These are phyloP conservation scores for Penicillium soppii DNA, from an alignment of 495 filamentous ascomycete species.

Conservation along the genomic window DNA sequence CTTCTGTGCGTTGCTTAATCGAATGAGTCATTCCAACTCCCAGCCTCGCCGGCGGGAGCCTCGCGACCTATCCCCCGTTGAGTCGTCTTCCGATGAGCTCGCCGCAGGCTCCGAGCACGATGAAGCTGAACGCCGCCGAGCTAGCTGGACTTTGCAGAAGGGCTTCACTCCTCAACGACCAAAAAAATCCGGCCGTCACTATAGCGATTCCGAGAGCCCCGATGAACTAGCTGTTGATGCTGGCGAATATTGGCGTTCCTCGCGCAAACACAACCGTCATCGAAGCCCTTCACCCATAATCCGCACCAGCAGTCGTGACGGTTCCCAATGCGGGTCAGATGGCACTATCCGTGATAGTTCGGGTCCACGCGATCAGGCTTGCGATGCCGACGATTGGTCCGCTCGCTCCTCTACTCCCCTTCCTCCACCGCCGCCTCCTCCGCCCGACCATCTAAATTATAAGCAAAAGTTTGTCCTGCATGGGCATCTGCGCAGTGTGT, in stretches of 20 bases:
- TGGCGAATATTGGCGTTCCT: slow-evolving; percentile 40
- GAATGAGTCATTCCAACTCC: slow-evolving; percentile 35
- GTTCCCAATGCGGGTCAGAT: slow-evolving; percentile 19
- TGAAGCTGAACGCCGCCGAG: slow-evolving; percentile 39
- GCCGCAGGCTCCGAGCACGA: slow-evolving; percentile 44
- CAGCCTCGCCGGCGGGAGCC: slow-evolving; percentile 56
- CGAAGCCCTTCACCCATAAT: slow-evolving; percentile 25
- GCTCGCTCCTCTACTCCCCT: slow-evolving; percentile 35
- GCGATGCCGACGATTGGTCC: slow-evolving; percentile 17
- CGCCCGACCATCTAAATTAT: slow-evolving; percentile 56
- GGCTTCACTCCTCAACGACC: slow-evolving; percentile 39
- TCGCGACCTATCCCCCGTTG: slow-evolving; percentile 33
- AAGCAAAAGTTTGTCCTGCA: slow-evolving; percentile 61
- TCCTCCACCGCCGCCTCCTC: slow-evolving; percentile 39
- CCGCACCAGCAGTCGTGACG: slow-evolving; percentile 11
- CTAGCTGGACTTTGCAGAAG: slow-evolving; percentile 38
- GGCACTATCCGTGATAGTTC: slow-evolving; percentile 16
- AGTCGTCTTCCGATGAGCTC: slow-evolving; percentile 56
- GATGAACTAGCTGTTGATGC: slow-evolving; percentile 46
- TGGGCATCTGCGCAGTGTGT: slow-evolving; percentile 76
- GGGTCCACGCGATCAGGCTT: slow-evolving; percentile 5
- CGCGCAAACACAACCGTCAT: slow-evolving; percentile 24
- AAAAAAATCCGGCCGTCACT: slow-evolving; percentile 27
- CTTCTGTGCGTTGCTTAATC: neutral
- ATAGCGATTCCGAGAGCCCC: slow-evolving; percentile 41